Base-by-base conservation (phyloP, 805 yeast genomes). In the Clavispora santaluciae region DNA sequence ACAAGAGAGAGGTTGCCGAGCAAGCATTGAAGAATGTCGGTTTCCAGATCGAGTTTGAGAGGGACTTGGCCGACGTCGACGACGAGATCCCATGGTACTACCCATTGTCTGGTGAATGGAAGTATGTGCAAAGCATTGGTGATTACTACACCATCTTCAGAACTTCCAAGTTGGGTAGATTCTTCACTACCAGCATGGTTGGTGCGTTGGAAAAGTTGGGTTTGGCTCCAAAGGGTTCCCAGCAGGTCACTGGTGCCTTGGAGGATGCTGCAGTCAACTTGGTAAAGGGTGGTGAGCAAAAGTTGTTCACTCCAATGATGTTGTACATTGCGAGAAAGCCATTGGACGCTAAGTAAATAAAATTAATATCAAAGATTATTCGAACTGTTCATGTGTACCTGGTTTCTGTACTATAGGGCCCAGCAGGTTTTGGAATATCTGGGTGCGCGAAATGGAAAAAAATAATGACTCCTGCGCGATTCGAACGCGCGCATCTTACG, bases 281-380 rank as follows among this genome's bases (percentile, higher is more conserved):
- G 58, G 96, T 90, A 43, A 86, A 81, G 42, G 99, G 99, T 66
- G 99, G 96, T 63, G 76, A 75, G 66, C 75, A 83, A 64, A 82
- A 85, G 56, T 74, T 93, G 51, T 93, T 93, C 72, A 91, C 98
- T 30, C 99, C 99, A 57, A 93, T 93, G 99, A 86, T 88, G 93
- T 75, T 93, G 62, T 91, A 81, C 61, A 79, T 93, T 51, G 89
- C 78, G 54, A 83, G 78, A 71, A 91, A 91, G 72, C 98, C 98
- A 50, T 48, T 50, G 44, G 50, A 55, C 23, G 46, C 48, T 13
- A 41, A 49, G 35, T 42, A 43, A 24, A 16, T 33, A 15, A 11
- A 21, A 28, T 13, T 26, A 35, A 22, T 35, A 7, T n/a, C 9
- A 35, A 5, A n/a, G 33, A 22, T 37, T 30, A 37, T 37, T 16